phyloP scores from a whole-genome alignment of 164 flowering plant species.

The Stephania cephalantha region DNA sequence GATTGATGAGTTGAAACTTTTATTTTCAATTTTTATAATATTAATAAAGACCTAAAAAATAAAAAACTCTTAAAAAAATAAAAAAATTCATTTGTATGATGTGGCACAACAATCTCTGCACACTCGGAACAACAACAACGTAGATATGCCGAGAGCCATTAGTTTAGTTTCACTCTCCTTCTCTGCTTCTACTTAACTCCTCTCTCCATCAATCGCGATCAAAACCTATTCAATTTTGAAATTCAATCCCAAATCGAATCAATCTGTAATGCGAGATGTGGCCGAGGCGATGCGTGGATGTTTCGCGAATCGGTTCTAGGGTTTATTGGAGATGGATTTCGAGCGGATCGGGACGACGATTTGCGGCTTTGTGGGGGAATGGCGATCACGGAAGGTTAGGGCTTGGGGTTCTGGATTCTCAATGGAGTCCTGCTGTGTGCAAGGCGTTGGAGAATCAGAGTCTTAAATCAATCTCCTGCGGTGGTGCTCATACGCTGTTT shows the following conservation, averaged over 20 bases:
- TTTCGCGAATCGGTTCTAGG: conserved; percentile 4
- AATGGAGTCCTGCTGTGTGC: conserved; percentile 56
- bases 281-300: background rate
- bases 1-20: too few species aligned
- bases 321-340: conserved; percentile 13
- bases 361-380: conserved; percentile 90
- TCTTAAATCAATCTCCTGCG: conserved; percentile 61
- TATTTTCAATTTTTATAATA: too few species aligned
- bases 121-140: background rate
- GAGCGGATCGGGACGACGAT: conserved; percentile 9
- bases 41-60: too few species aligned
- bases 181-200: background rate
- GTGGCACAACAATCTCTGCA: too few species aligned
- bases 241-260: background rate
- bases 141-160: background rate
- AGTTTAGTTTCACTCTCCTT: background rate
- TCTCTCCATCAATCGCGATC: background rate
- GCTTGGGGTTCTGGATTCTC: conserved; percentile 54
- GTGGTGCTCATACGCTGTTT: conserved; percentile 94
- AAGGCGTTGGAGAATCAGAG: conserved; percentile 37
- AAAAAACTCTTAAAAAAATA: too few species aligned
- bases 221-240: background rate
- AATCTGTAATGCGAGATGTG: conserved; percentile 7
- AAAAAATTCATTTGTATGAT: too few species aligned
- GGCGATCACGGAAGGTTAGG: conserved; percentile 92